Conservation (phyloP, 345 rosid genomes). For the Xanthoceras sorbifolium region DNA sequence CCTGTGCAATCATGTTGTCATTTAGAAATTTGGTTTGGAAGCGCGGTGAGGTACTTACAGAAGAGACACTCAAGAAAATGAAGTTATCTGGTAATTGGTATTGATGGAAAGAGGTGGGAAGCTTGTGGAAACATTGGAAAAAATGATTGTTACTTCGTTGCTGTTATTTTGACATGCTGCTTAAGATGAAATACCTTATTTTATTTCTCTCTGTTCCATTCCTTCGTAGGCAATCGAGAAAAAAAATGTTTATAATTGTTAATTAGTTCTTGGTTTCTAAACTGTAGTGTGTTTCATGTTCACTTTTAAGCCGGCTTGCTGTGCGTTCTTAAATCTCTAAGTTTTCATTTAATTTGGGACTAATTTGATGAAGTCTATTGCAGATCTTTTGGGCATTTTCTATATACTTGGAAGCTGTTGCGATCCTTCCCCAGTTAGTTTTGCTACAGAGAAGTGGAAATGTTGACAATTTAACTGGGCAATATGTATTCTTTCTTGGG, state of each 20-base stretch:
- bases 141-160: background rate
- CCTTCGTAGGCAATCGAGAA: background rate
- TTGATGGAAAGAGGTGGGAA: background rate
- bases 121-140: background rate
- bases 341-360: background rate
- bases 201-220: background rate
- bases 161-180: background rate
- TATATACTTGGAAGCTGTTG: constrained; percentile 93
- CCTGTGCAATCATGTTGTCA: background rate
- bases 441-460: constrained; percentile 91
- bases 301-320: background rate
- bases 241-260: background rate
- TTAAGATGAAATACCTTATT: background rate
- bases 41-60: background rate
- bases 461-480: constrained; percentile 94
- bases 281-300: background rate
- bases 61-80: background rate
- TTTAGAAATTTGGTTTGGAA: background rate
- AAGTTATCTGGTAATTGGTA: background rate
- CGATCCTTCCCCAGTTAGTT: constrained; percentile 91
- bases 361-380: constrained; percentile 10
- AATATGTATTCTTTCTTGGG: constrained; percentile 96
- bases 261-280: constrained; percentile 4
- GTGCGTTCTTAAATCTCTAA: background rate
- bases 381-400: constrained; percentile 93